phyloP scores from a whole-genome alignment of 305 asterid genomes.

The Solanum hybrid region DNA sequence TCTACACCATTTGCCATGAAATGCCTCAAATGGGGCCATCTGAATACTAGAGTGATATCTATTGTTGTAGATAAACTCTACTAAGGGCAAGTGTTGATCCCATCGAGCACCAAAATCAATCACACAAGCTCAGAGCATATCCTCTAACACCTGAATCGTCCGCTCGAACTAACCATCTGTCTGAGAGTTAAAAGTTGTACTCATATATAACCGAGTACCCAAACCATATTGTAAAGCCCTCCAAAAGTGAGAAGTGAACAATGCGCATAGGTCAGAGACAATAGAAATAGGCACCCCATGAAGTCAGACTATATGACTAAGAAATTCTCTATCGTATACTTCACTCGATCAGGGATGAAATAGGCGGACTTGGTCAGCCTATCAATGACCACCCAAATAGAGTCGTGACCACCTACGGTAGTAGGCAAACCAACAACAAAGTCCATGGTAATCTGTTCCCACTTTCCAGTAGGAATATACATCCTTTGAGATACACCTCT shows the following conservation, averaged over 20 bases:
- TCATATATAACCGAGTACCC: too few relatives aligned
- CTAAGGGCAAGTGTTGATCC: neutral
- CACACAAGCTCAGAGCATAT: neutral
- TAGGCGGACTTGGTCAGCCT: neutral
- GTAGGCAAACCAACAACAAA: neutral
- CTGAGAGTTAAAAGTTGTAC: too few relatives aligned
- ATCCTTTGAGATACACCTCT: neutral
- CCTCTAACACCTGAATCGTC: neutral
- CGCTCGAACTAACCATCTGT: neutral
- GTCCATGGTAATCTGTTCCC: neutral
- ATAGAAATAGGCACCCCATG: neutral
- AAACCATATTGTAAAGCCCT: neutral
- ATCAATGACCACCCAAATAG: neutral
- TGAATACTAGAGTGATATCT: too few relatives aligned
- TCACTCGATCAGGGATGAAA: neutral
- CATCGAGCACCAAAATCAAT: neutral
- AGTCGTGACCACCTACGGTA: neutral
- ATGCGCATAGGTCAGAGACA: neutral
- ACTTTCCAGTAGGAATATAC: neutral
- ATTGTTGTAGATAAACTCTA: neutral
- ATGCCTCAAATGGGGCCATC: neutral
- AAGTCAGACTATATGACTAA: neutral
- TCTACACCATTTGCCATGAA: neutral
- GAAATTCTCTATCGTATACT: neutral
- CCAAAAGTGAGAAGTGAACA: neutral